Evolutionary conservation across 2,329 filamentous ascomycete genomes (phyloP).

Genomic region (Fusarium camptoceras): DNA sequence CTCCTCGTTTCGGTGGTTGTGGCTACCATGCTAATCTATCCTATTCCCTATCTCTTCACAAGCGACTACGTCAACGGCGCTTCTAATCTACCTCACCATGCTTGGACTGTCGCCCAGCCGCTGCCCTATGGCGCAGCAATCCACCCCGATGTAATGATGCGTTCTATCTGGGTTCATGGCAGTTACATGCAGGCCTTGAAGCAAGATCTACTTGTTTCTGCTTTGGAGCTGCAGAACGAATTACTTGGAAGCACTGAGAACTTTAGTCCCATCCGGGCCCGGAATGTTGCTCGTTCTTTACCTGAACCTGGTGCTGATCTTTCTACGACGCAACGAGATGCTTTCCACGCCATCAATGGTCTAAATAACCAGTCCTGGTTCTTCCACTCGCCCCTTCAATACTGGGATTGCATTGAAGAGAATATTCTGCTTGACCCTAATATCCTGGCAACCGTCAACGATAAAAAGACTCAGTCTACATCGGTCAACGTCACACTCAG

Average conservation of each 20-base stretch:
- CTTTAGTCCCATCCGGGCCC: conserved; percentile 62
- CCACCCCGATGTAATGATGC: conserved; percentile 80
- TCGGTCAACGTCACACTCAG: conserved; percentile 79
- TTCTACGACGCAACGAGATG: conserved; percentile 61
- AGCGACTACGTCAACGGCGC: conserved; percentile 77
- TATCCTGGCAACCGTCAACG: conserved; percentile 76
- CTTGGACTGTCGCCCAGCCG: conserved; percentile 81
- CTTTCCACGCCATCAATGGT: conserved; percentile 69
- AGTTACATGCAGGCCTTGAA: conserved; percentile 83
- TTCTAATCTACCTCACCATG: conserved; percentile 80
- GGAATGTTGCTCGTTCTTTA: conserved; percentile 45
- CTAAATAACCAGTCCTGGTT: conserved; percentile 76
- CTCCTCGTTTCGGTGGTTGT: conserved; percentile 79
- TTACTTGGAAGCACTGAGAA: conserved; percentile 71
- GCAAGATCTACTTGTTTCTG: conserved; percentile 71
- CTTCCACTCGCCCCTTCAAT: conserved; percentile 84
- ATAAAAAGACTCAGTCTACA: conserved; percentile 69
- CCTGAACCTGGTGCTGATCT: conserved; percentile 53
- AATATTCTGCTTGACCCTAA: conserved; percentile 70
- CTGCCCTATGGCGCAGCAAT: conserved; percentile 63
- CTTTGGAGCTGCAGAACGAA: conserved; percentile 76
- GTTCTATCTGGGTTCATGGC: conserved; percentile 84
- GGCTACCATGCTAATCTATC: conserved; percentile 77
- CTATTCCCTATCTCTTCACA: conserved; percentile 79
- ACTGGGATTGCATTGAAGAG: conserved; percentile 77